These are phyloP conservation scores for Phoma sp. DNA, from an alignment of 2,329 filamentous ascomycete species.

Conservation along the genomic window DNA sequence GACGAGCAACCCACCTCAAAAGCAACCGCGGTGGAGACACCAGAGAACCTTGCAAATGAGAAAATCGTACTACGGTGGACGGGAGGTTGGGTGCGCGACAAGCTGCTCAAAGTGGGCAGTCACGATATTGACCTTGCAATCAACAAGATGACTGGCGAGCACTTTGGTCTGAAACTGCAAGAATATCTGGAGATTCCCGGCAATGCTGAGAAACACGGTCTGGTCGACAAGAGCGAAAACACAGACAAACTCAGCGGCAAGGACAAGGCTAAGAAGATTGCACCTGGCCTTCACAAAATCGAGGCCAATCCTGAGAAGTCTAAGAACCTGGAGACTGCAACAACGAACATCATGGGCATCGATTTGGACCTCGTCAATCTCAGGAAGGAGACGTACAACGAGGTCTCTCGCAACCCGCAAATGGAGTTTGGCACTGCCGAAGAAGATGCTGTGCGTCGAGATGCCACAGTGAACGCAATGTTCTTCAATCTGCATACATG, in stretches of 20 bases:
- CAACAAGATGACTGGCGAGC: conserved; percentile 82
- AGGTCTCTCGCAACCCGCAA: conserved; percentile 87
- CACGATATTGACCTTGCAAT: conserved; percentile 88
- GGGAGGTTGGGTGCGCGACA: conserved; percentile 88
- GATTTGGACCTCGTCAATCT: conserved; percentile 96
- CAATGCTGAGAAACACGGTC: conserved; percentile 67
- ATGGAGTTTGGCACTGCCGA: conserved; percentile 93
- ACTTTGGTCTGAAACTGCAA: conserved; percentile 74
- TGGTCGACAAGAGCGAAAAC: conserved; percentile 49
- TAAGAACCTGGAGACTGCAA: conserved; percentile 93
- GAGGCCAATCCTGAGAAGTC: conserved; percentile 94
- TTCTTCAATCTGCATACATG: conserved; percentile 91
- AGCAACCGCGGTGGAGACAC: conserved; percentile 48
- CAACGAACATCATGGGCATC: conserved; percentile 81
- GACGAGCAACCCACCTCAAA: conserved; percentile 52
- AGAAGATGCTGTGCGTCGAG: conserved; percentile 87
- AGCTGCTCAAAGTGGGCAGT: conserved; percentile 74
- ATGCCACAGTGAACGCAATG: conserved; percentile 93
- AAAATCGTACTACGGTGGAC: conserved; percentile 74
- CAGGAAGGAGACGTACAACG: conserved; percentile 86
- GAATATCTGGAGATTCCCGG: conserved; percentile 70
- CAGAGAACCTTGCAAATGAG: conserved; percentile 55
- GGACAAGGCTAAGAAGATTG: conserved; percentile 66
- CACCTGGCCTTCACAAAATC: conserved; percentile 80
- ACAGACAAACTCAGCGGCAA: conserved; percentile 50